Evolutionary conservation across 805 yeast species (phyloP), one percentile per base, ranked within the genome.

Genomic region (Candida boleticola): DNA sequence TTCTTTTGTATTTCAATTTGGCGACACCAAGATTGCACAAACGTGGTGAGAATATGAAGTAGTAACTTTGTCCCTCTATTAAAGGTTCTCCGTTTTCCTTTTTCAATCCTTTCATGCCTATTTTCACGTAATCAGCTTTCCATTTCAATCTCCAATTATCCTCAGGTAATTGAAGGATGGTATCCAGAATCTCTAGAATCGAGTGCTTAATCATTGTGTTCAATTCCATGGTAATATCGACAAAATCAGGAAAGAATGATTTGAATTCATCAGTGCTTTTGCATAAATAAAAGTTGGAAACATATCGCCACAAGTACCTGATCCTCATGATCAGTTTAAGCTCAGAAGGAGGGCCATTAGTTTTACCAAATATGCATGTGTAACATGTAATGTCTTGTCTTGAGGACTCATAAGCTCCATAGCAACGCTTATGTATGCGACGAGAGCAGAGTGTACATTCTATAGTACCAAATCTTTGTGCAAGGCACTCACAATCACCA

Each of bases 41-140:
- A 32, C 5, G 6, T 7, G 36, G 36, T 32, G 36, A 6, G 21
- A 32, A 32, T 19, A 32, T 32, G n/a, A 32, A 32, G 17, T 32
- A 32, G 7, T 10, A 5, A 7, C 5, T 17, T 6, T 18, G n/a
- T 5, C 20, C 36, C 5, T 14, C n/a, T 20, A 5, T 6, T 9
- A 32, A 9, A 7, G 7, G 7, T 9, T 19, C 5, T 10, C 20
- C 36, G n/a, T 20, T 9, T 18, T 10, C 36, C 6, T 32, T 20
- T 5, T n/a, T 5, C 5, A 9, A n/a, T 5, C 36, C 36, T 9
- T 18, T 6, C 16, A 32, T 5, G 5, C n/a, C 16, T 10, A 32
- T 32, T 22, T 32, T 20, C 7, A 32, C 17, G 25, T 9, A 32
- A 10, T 20, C n/a, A 9, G 36, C 17, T 11, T 20, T 18, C 11